A percentile compares a stretch with the other conserved stretches of the same genome.
Conservation (phyloP, 2,329 filamentous ascomycete species). For the Sarocladium brachiariae region DNA sequence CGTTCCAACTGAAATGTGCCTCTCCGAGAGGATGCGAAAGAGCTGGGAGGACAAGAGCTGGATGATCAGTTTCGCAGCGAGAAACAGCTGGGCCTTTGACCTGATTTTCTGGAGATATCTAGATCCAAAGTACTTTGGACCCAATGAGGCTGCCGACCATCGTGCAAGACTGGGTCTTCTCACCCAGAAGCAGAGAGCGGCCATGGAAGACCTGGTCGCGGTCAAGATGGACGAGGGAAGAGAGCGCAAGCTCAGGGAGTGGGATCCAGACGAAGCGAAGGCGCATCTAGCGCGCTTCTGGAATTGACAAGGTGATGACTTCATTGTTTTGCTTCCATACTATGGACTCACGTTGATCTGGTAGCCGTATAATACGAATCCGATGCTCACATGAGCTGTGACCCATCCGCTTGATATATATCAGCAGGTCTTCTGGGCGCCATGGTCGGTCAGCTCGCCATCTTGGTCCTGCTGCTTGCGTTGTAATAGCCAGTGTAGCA, state of each 20-base stretch:
- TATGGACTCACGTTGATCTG: too few relatives aligned
- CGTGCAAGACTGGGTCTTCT: slow-evolving; percentile 24
- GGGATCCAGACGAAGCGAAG: slow-evolving; percentile 1
- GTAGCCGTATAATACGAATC: too few relatives aligned
- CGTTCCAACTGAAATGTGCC: neutral
- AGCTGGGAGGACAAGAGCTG: slow-evolving; percentile 20
- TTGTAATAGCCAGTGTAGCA: too few relatives aligned
- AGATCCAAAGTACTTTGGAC: slow-evolving; percentile 27
- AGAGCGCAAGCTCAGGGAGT: slow-evolving; percentile 10
- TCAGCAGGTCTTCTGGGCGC: too few relatives aligned
- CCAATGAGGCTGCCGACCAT: slow-evolving; percentile 10
- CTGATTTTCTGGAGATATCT: slow-evolving; percentile 29
- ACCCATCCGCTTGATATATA: too few relatives aligned
- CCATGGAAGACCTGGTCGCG: slow-evolving; percentile 24
- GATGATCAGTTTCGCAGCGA: slow-evolving; percentile 27
- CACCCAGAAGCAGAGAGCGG: slow-evolving; percentile 16
- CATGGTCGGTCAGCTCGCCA: too few relatives aligned
- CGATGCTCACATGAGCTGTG: too few relatives aligned
- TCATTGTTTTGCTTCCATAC: too few relatives aligned
- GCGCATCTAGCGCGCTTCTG: neutral
- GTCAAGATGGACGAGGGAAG: slow-evolving; percentile 23
- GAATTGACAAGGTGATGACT: too few relatives aligned
- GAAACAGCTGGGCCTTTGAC: slow-evolving; percentile 32
- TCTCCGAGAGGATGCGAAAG: neutral
- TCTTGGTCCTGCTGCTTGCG: too few relatives aligned